Conservation (phyloP, 257 asterid species). For the Thymus quinquecostatus region DNA sequence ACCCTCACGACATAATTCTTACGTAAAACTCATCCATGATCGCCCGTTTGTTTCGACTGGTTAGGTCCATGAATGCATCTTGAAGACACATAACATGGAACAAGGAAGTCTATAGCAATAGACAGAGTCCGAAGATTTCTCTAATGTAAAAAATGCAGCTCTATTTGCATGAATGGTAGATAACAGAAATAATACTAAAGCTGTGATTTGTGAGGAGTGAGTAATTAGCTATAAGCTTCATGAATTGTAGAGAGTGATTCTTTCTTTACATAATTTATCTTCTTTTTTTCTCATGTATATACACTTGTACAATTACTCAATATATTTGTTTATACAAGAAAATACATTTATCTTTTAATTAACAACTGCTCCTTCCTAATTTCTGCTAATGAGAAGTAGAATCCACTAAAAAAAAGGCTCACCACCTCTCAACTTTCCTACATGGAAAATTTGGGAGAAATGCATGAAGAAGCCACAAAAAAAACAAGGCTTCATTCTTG, state of each 20-base stretch:
- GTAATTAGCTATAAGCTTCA: background rate
- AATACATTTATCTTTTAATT: background rate
- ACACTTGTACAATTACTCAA: conserved; percentile 22
- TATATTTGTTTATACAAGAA: conserved; percentile 24
- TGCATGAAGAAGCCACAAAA: background rate
- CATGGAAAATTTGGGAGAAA: conserved; percentile 26
- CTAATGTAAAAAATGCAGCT: conserved; percentile 30
- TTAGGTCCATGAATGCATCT: conserved; percentile 45
- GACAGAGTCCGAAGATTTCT: conserved; percentile 26
- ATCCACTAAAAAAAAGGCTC: background rate
- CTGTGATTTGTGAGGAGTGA: conserved; percentile 8
- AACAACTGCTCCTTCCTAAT: conserved; percentile 13
- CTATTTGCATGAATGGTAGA: conserved; percentile 30
- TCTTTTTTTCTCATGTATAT: conserved; percentile 34
- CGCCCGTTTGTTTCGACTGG: conserved; percentile 16
- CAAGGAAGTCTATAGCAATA: conserved; percentile 12
- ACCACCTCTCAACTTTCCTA: conserved; percentile 27
- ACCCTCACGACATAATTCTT: background rate
- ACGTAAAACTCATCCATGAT: background rate
- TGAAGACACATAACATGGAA: conserved; percentile 33
- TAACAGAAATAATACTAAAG: conserved; percentile 35
- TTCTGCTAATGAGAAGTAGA: conserved; percentile 14
- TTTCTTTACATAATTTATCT: conserved; percentile 7
- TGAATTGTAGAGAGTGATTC: background rate
- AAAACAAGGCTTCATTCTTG: background rate